Percentiles rank a stretch among this genome's conserved stretches.
phyloP scores from a whole-genome alignment of 2,329 filamentous ascomycete genomes.

The Fusarium sp. region DNA sequence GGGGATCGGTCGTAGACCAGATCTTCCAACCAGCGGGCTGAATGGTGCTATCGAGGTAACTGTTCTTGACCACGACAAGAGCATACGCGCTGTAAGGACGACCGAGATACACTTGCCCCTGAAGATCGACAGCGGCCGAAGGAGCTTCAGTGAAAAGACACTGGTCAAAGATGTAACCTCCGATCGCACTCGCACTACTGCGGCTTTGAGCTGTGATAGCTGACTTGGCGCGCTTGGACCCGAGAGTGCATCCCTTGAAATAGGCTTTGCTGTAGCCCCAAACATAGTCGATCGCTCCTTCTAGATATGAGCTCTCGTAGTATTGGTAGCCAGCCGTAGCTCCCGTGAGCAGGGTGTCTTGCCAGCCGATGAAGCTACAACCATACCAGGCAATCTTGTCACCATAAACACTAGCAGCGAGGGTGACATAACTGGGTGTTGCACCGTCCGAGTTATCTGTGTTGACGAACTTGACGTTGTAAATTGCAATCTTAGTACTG shows the following conservation, averaged over 20 bases:
- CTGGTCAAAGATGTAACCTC: conserved; percentile 55
- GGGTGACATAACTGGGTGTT: conserved; percentile 26
- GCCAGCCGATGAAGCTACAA: conserved; percentile 46
- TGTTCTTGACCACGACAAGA: conserved; percentile 60
- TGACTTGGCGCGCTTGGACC: conserved; percentile 28
- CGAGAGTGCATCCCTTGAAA: conserved; percentile 40
- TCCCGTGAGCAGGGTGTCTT: conserved; percentile 31
- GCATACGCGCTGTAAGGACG: conserved; percentile 59
- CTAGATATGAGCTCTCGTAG: conserved; percentile 35
- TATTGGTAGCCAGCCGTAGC: conserved; percentile 32
- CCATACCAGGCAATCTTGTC: conserved; percentile 53
- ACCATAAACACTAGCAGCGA: conserved; percentile 47
- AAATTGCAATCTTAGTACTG: conserved; percentile 55
- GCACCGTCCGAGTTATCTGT: conserved; percentile 31
- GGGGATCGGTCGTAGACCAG: conserved; percentile 68
- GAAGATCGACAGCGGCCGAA: conserved; percentile 33
- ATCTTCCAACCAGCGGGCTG: conserved; percentile 51
- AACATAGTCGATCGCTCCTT: conserved; percentile 38
- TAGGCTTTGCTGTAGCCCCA: conserved; percentile 43
- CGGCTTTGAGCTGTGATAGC: conserved; percentile 45
- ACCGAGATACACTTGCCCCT: conserved; percentile 57
- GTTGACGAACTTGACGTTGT: conserved; percentile 57
- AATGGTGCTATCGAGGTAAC: conserved; percentile 53
- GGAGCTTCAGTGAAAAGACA: conserved; percentile 48
- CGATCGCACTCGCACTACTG: conserved; percentile 46